Evolutionary conservation across 805 yeast species (phyloP).

Genomic region (Monosporozyma siamensis): DNA sequence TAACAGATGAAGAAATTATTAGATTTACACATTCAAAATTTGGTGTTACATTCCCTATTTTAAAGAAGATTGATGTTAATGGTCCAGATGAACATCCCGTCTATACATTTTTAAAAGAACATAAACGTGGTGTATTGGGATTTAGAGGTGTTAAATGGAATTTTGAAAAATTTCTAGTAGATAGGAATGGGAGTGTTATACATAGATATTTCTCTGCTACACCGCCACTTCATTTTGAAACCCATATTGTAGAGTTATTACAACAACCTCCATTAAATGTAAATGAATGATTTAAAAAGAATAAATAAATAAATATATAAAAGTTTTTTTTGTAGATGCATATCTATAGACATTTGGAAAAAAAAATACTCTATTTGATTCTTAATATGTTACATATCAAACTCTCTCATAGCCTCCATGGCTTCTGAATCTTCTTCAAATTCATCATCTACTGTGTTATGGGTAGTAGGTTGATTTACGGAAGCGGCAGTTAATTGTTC

Average conservation of each 20-base stretch:
- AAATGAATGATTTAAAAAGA: too few species aligned
- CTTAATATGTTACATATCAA: not conserved
- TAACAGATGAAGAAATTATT: slow-evolving; percentile 56
- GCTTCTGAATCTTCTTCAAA: slow-evolving; percentile 1
- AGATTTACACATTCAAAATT: slow-evolving; percentile 67
- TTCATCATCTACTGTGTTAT: not conserved
- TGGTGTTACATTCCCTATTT: slow-evolving; percentile 85
- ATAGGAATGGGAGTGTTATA: slow-evolving; percentile 45
- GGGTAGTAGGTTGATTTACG: not conserved
- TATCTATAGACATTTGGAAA: too few species aligned
- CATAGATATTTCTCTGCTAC: slow-evolving; percentile 61
- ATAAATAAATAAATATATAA: too few species aligned
- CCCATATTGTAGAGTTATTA: slow-evolving; percentile 50
- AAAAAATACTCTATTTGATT: too few species aligned
- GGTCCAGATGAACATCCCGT: slow-evolving; percentile 76
- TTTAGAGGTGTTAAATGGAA: slow-evolving; percentile 72
- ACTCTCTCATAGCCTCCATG: not conserved
- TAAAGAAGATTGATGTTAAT: slow-evolving; percentile 82
- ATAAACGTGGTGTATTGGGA: slow-evolving; percentile 53
- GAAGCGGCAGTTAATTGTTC: not conserved
- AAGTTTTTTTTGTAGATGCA: too few species aligned
- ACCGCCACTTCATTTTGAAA: slow-evolving; percentile 52
- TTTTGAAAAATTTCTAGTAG: slow-evolving; percentile 61
- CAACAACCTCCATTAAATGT: too few species aligned
- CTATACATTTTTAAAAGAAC: slow-evolving; percentile 61